Evolutionary conservation across 2,329 filamentous ascomycete genomes (phyloP).

Genomic region (Didymella keratinophila): DNA sequence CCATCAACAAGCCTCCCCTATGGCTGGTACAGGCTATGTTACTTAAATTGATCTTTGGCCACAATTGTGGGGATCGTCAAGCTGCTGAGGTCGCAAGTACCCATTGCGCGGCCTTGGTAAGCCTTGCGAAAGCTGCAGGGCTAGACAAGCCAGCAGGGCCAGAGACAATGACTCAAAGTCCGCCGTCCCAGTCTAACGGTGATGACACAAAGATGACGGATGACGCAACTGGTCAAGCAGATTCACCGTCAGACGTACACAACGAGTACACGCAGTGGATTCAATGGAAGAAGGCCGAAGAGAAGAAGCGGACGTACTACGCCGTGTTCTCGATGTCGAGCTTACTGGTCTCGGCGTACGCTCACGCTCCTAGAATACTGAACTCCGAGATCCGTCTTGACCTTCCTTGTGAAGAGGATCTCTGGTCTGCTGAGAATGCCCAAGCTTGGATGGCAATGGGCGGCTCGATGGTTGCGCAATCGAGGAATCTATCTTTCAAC

Average conservation of each 20-base stretch:
- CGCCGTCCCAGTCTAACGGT: slow-evolving; percentile 47
- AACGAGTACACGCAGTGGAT: slow-evolving; percentile 80
- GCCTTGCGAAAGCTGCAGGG: slow-evolving; percentile 87
- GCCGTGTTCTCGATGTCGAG: slow-evolving; percentile 92
- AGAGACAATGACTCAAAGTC: slow-evolving; percentile 28
- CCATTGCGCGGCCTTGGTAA: slow-evolving; percentile 89
- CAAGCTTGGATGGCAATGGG: slow-evolving; percentile 81
- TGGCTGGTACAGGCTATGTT: slow-evolving; percentile 98
- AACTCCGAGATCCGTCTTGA: slow-evolving; percentile 93
- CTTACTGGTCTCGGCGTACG: slow-evolving; percentile 89
- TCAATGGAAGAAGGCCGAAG: slow-evolving; percentile 86
- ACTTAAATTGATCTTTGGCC: slow-evolving; percentile 92
- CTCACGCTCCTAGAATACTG: slow-evolving; percentile 86
- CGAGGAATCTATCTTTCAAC: slow-evolving; percentile 79
- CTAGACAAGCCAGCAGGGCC: slow-evolving; percentile 63
- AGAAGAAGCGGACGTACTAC: slow-evolving; percentile 91
- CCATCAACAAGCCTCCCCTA: slow-evolving; percentile 76
- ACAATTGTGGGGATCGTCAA: slow-evolving; percentile 91
- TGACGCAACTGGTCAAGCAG: slow-evolving; percentile 38
- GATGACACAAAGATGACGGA: slow-evolving; percentile 69
- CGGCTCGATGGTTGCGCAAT: slow-evolving; percentile 72
- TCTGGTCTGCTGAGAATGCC: slow-evolving; percentile 85
- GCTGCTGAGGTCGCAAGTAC: slow-evolving; percentile 91
- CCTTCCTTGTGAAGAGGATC: slow-evolving; percentile 90
- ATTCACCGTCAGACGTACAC: slow-evolving; percentile 55